phyloP scores from a whole-genome alignment of 2,329 filamentous ascomycete genomes.

The Sporothrix humicola region DNA sequence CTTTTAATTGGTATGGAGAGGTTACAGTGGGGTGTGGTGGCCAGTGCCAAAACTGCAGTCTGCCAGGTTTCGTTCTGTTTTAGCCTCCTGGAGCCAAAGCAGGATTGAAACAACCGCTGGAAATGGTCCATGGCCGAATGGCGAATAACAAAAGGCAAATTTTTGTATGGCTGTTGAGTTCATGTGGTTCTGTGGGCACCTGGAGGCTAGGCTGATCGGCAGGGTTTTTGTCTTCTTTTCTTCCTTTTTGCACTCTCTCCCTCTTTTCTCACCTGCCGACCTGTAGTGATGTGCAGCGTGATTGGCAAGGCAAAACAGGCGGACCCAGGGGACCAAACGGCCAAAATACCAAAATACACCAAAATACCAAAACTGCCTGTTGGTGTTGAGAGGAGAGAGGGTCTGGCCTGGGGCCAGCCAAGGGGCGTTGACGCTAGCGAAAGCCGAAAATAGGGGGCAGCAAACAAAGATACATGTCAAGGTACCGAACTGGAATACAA shows the following conservation, averaged over 20 bases:
- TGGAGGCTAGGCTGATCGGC: slow-evolving; percentile 17
- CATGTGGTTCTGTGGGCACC: not conserved
- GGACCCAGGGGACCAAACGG: not conserved
- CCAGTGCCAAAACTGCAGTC: not conserved
- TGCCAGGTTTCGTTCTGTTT: slow-evolving; percentile 22
- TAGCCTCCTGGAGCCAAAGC: slow-evolving; percentile 26
- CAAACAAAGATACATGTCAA: too few relatives aligned
- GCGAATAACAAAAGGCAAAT: too few relatives aligned
- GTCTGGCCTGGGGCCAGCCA: slow-evolving; percentile 13
- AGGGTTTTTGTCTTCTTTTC: not conserved
- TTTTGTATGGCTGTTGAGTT: too few relatives aligned
- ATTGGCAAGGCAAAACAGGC: slow-evolving; percentile 19
- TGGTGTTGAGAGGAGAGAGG: not conserved
- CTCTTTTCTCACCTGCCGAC: too few relatives aligned
- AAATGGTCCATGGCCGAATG: not conserved
- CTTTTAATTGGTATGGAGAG: slow-evolving; percentile 1
- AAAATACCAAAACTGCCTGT: slow-evolving; percentile 1
- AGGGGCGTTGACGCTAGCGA: slow-evolving; percentile 9
- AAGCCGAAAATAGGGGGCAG: not conserved
- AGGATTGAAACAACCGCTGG: slow-evolving; percentile 15
- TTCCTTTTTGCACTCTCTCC: too few relatives aligned
- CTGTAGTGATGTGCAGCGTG: not conserved
- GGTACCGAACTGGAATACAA: not conserved
- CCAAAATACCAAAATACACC: not conserved
- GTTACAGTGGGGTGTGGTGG: not conserved